These are phyloP conservation scores for Schrenkiella parvula DNA, from an alignment of 345 rosid genomes.

Conservation along the genomic window DNA sequence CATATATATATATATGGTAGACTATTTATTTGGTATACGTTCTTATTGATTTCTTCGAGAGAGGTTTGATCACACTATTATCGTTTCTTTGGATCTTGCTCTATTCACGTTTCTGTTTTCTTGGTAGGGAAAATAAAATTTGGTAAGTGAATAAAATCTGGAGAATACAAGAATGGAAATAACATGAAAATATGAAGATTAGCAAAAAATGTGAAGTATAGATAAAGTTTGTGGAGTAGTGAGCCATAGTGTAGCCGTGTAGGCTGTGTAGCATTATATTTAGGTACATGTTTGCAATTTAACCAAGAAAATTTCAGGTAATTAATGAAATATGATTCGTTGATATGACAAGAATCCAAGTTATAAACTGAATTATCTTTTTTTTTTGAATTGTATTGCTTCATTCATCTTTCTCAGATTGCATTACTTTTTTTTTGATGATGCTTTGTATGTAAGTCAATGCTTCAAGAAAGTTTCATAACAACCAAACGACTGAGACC, in stretches of 20 bases:
- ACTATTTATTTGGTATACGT: neutral
- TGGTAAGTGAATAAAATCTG: neutral
- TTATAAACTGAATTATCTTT: neutral
- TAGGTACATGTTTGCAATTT: neutral
- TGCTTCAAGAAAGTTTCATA: neutral
- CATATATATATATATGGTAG: neutral
- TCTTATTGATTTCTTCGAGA: neutral
- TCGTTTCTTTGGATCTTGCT: slow-evolving; percentile 18
- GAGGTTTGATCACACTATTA: slow-evolving; percentile 16
- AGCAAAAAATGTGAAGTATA: neutral
- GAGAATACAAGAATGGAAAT: neutral
- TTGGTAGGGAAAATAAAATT: neutral
- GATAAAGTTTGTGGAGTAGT: neutral
- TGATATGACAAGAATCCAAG: neutral
- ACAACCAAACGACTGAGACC: neutral
- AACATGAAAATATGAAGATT: neutral
- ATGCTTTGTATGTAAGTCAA: neutral
- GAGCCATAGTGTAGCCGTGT: neutral
- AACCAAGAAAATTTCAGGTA: neutral
- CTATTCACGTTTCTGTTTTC: neutral
- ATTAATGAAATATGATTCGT: neutral
- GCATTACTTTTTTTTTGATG: neutral
- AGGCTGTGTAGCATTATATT: neutral
- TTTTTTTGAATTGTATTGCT: neutral
- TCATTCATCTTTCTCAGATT: neutral